Evolutionary conservation across 2,329 filamentous ascomycete genomes (phyloP).

Genomic region (Fusarium tjaetaba): DNA sequence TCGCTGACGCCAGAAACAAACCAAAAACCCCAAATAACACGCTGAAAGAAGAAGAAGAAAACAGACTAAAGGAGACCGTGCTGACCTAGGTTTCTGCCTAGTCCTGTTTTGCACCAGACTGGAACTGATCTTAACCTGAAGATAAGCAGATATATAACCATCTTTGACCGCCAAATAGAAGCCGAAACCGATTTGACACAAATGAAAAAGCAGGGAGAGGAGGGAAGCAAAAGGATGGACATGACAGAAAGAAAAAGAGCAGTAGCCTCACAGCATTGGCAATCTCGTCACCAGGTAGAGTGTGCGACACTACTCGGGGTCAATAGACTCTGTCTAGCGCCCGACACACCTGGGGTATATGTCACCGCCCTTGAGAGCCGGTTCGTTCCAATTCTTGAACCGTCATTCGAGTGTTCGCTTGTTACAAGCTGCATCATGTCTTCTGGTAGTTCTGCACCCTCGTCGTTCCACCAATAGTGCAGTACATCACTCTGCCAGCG

Average conservation of each 20-base stretch:
- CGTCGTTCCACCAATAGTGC: constrained; percentile 51
- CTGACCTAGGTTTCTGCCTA: constrained; percentile 21
- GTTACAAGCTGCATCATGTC: constrained; percentile 24
- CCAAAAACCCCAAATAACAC: neutral
- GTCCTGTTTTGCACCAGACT: constrained; percentile 37
- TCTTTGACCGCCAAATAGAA: neutral
- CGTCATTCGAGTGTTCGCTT: constrained; percentile 39
- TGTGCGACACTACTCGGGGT: constrained; percentile 18
- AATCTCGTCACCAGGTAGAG: constrained; percentile 15
- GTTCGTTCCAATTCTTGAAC: constrained; percentile 41
- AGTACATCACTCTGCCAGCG: constrained; percentile 53
- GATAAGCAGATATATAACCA: neutral
- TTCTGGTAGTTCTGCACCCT: constrained; percentile 31
- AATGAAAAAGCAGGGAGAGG: neutral
- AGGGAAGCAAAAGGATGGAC: neutral
- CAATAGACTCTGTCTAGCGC: constrained; percentile 6
- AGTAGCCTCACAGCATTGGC: neutral
- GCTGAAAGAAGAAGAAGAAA: neutral
- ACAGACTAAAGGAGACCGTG: neutral
- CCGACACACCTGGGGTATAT: constrained; percentile 31
- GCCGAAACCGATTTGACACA: neutral
- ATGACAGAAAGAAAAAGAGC: neutral
- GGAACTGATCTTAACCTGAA: constrained; percentile 2
- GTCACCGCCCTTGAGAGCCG: constrained; percentile 44
- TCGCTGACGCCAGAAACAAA: constrained; percentile 1